Evolutionary conservation across 768 basidiomycete genomes (phyloP).

Genomic region (Tylopilus sp.): DNA sequence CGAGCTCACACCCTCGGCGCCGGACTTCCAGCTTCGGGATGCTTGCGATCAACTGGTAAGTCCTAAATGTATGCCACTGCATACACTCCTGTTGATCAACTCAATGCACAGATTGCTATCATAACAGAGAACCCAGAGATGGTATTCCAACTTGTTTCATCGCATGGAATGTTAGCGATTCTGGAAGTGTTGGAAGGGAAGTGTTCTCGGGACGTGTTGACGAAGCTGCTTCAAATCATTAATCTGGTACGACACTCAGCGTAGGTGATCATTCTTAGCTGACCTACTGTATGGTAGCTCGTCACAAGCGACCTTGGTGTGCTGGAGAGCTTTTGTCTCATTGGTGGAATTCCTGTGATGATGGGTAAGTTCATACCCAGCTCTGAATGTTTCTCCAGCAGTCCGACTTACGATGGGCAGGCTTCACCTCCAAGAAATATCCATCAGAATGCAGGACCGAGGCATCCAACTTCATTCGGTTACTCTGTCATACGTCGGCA

Average conservation of each 20-base stretch:
- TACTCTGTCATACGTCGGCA: constrained; percentile 89
- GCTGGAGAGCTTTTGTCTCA: constrained; percentile 92
- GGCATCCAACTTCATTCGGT: constrained; percentile 90
- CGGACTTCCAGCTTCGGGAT: constrained; percentile 78
- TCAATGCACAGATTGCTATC: constrained; percentile 59
- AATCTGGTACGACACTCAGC: constrained; percentile 57
- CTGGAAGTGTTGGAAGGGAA: constrained; percentile 89
- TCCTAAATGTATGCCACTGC: constrained; percentile 1
- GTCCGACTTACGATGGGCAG: constrained; percentile 35
- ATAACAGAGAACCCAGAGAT: constrained; percentile 81
- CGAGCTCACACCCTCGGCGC: constrained; percentile 74
- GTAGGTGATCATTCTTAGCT: background rate
- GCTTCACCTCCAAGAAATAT: constrained; percentile 92
- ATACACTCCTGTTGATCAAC: background rate
- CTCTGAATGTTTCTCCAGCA: too few relatives aligned
- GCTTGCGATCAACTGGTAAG: constrained; percentile 86
- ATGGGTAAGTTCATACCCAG: constrained; percentile 55
- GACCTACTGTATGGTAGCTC: constrained; percentile 36
- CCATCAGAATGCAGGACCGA: constrained; percentile 92
- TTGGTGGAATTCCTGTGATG: constrained; percentile 93
- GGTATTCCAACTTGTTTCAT: constrained; percentile 82
- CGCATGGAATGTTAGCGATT: constrained; percentile 94
- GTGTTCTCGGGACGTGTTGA: constrained; percentile 79
- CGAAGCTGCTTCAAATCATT: constrained; percentile 83
- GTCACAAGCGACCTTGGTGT: constrained; percentile 75